Base-by-base conservation (phyloP, 1,284 basidiomycete genomes). In the Erythrobasidium hasegawianum region DNA sequence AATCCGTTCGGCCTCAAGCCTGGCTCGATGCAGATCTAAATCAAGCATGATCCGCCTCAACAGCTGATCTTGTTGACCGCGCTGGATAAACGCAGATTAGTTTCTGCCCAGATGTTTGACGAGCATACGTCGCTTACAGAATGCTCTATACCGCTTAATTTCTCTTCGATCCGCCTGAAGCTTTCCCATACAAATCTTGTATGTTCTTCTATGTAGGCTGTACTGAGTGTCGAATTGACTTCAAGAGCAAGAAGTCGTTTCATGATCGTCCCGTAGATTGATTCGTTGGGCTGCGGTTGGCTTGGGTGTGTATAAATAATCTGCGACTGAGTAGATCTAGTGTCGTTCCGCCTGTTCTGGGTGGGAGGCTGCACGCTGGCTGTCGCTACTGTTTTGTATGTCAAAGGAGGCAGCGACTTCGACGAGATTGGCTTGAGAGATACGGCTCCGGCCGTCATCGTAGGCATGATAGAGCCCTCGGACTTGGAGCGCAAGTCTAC, bases 261-360 rank as follows among this genome's bases (percentile, higher is more conserved):
- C 84, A 93, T 93, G 73, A 98, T 98, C 10, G 88, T 90, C 10
- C 92, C 87, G 75, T 96, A 98, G 73, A 98, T 95, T 0, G 91
- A 95, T 77, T 98, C 93, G n/a, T 90, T 89, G 2, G 85, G 83
- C 27, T 83, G 79, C 2, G 77, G 70, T 18, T 27, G 26, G 18
- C 50, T 45, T 24, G 24, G 45, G 27, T 65, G 62, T 4, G 62
- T 57, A n/a, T 65, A 65, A 1, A 65, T 39, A 16, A 58, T 29
- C 24, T 65, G 62, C 7, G 62, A 45, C 9, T 22, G 50, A 20
- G 20, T 9, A 18, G 43, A 5, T 33, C 54, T 39, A 38, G 53
- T 65, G 20, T 65, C 62, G n/a, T 65, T 64, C 7, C 56, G 65
- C 22, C 45, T 57, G 20, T 24, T 58, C 11, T n/a, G 41, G 16